phyloP scores from a whole-genome alignment of 805 yeast species.

The Cyberlindnera saturnus region DNA sequence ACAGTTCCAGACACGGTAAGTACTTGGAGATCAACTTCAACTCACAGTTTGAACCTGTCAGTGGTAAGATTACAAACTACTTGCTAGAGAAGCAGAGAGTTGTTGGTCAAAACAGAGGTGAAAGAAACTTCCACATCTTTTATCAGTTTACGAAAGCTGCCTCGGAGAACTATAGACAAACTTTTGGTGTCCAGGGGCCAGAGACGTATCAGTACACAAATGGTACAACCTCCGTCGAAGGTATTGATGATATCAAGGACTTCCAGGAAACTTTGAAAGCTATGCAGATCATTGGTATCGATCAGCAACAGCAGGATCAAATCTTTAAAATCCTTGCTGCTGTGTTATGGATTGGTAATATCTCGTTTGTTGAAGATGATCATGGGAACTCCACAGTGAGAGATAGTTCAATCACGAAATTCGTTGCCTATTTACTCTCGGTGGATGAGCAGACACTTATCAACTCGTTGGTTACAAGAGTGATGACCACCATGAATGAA shows the following conservation, averaged over 20 bases:
- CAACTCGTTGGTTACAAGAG: conserved; percentile 69
- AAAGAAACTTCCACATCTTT: conserved; percentile 94
- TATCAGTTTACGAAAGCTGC: conserved; percentile 94
- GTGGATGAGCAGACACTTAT: conserved; percentile 64
- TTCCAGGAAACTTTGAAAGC: conserved; percentile 78
- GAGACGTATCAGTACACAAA: conserved; percentile 89
- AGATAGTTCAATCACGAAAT: conserved; percentile 88
- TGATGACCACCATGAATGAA: conserved; percentile 86
- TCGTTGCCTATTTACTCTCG: conserved; percentile 85
- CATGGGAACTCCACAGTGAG: conserved; percentile 79
- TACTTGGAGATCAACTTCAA: conserved; percentile 89
- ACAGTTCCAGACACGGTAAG: conserved; percentile 89
- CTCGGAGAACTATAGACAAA: conserved; percentile 73
- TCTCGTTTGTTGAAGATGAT: conserved; percentile 78
- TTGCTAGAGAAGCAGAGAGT: conserved; percentile 92
- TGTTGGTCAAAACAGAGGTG: conserved; percentile 88
- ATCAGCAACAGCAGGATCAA: conserved; percentile 80
- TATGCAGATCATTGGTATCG: conserved; percentile 81
- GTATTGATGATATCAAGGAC: conserved; percentile 79
- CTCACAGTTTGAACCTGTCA: conserved; percentile 76
- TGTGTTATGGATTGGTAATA: conserved; percentile 91
- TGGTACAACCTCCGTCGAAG: conserved; percentile 78
- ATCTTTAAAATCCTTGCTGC: conserved; percentile 82
- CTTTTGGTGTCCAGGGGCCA: conserved; percentile 88
- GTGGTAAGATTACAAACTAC: conserved; percentile 94